Conservation (phyloP, 345 rosid species). For the Gossypium stocksii region DNA sequence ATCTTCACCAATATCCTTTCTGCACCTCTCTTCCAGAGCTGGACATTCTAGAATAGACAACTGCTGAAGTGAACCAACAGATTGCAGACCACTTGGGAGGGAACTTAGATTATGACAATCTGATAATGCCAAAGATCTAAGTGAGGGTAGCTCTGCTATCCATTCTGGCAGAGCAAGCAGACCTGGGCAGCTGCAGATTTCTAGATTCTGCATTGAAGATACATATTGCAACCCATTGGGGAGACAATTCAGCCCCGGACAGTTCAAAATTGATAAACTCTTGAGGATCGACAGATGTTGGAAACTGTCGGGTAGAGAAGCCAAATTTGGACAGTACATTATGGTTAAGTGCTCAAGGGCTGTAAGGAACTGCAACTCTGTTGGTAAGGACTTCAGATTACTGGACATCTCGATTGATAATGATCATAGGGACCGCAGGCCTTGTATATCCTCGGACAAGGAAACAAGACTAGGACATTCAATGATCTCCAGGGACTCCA, state of each 20-base stretch:
- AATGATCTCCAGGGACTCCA: constrained; percentile 21
- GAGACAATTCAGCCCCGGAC: constrained; percentile 17
- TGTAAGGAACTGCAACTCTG: constrained; percentile 4
- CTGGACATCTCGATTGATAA: constrained; percentile 20
- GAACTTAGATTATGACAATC: constrained; percentile 16
- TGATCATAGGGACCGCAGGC: constrained; percentile 12
- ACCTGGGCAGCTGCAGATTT: constrained; percentile 11
- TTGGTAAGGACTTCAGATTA: constrained; percentile 11
- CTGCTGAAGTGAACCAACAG: not conserved
- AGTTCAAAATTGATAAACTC: constrained; percentile 18
- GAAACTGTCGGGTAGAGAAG: constrained; percentile 7
- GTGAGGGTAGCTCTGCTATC: constrained; percentile 13
- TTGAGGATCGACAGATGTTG: not conserved
- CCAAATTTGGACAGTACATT: constrained; percentile 22
- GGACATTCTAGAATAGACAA: constrained; percentile 23
- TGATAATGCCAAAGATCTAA: constrained; percentile 19
- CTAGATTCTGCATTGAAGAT: constrained; percentile 15
- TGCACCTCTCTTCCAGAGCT: constrained; percentile 14
- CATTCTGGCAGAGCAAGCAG: constrained; percentile 13
- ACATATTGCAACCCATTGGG: constrained; percentile 1
- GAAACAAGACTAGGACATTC: constrained; percentile 14
- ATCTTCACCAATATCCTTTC: constrained; percentile 6
- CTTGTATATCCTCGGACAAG: not conserved
- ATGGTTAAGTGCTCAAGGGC: constrained; percentile 18
- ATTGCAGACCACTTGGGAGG: constrained; percentile 14